A percentile compares a stretch with the other conserved stretches of the same genome.
Evolutionary conservation across 495 filamentous ascomycete species (phyloP).

Genomic region (Xylaria nigripes): DNA sequence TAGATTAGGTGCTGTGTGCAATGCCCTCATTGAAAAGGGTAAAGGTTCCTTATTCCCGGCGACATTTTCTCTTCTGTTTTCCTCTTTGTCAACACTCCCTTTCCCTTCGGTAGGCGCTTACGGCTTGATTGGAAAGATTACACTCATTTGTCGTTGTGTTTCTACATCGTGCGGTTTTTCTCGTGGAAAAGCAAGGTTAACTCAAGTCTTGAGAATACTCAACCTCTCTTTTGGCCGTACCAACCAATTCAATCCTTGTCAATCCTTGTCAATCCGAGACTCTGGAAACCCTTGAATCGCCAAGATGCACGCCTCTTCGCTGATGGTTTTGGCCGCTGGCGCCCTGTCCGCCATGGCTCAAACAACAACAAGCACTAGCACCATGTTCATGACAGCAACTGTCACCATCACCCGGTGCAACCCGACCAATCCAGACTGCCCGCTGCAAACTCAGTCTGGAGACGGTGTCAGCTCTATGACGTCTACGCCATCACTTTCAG

Average conservation of each 20-base stretch:
- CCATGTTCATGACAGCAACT: conserved; percentile 36
- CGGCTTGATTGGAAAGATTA: conserved; percentile 22
- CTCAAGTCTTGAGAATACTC: neutral
- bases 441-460: conserved; percentile 27
- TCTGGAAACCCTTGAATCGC: neutral
- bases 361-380: conserved; percentile 37
- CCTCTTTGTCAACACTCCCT: conserved; percentile 5
- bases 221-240: neutral
- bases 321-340: conserved; percentile 21
- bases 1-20: neutral
- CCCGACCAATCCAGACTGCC: conserved; percentile 38
- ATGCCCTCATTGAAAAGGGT: neutral
- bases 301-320: conserved; percentile 23
- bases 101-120: conserved; percentile 8
- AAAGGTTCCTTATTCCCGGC: conserved; percentile 4
- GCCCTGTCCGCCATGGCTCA: conserved; percentile 23
- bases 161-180: conserved; percentile 13
- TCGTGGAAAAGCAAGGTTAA: neutral
- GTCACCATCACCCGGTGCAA: conserved; percentile 43
- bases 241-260: neutral
- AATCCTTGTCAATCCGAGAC: neutral
- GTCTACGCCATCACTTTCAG: conserved; percentile 18
- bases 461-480: conserved; percentile 20
- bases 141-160: conserved; percentile 17
- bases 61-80: neutral